Percentiles rank a stretch among this genome's conserved stretches.
These are phyloP conservation scores for Porphyrellus cyaneotinctus DNA, from an alignment of 768 basidiomycete genomes.

Conservation along the genomic window DNA sequence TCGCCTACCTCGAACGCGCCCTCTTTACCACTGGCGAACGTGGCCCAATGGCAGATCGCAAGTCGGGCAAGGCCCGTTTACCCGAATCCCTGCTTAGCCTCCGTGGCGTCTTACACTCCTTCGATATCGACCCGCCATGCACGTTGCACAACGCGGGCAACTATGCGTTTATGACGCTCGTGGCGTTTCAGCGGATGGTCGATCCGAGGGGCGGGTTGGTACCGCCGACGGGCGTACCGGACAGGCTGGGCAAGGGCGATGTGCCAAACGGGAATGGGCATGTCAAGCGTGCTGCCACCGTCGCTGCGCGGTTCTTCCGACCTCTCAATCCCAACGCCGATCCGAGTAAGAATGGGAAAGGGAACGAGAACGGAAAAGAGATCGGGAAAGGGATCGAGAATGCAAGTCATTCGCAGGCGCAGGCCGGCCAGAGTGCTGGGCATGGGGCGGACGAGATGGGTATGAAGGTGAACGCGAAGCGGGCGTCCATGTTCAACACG, in stretches of 20 bases:
- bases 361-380: neutral
- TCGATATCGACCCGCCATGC: slow-evolving; percentile 39
- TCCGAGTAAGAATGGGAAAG: neutral
- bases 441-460: slow-evolving; percentile 15
- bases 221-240: neutral
- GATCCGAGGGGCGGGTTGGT: slow-evolving; percentile 42
- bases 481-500: slow-evolving; percentile 14
- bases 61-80: slow-evolving; percentile 48
- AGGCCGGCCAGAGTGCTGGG: neutral
- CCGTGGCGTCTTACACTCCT: slow-evolving; percentile 56
- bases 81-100: slow-evolving; percentile 59
- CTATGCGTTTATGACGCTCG: slow-evolving; percentile 66
- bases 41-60: slow-evolving; percentile 57
- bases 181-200: slow-evolving; percentile 64
- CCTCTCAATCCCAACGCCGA: neutral
- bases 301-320: slow-evolving; percentile 18
- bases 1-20: slow-evolving; percentile 56
- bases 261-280: neutral
- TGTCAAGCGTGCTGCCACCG: slow-evolving; percentile 13
- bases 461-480: slow-evolving; percentile 21
- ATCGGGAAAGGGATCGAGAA: neutral
- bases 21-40: slow-evolving; percentile 58
- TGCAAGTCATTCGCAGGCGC: neutral
- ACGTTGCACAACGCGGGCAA: slow-evolving; percentile 74
- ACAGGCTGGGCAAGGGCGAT: neutral